Evolutionary conservation across 768 basidiomycete species (phyloP).

Genomic region (Exidia glandulosa): DNA sequence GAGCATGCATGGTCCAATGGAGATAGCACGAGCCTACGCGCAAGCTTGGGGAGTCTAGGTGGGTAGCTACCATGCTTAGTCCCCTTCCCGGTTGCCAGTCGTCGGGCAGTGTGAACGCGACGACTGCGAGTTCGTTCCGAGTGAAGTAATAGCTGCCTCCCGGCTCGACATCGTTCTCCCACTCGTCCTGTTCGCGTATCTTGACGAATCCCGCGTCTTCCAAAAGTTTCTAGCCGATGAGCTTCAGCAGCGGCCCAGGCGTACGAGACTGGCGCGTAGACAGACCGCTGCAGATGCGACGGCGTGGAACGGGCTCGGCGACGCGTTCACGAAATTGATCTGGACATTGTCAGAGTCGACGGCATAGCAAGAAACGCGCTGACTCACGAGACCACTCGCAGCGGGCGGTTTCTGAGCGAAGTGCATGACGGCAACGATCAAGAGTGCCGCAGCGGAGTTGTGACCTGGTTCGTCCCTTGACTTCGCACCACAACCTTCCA

Average conservation of each 20-base stretch:
- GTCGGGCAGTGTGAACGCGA: constrained; percentile 66
- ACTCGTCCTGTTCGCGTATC: constrained; percentile 41
- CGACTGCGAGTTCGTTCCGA: constrained; percentile 29
- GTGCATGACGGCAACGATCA: neutral
- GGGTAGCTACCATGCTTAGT: constrained; percentile 80
- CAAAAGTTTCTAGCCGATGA: neutral
- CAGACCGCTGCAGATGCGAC: constrained; percentile 53
- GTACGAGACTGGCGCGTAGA: too few species aligned
- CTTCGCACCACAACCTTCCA: too few species aligned
- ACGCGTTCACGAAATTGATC: constrained; percentile 63
- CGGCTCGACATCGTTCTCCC: constrained; percentile 29
- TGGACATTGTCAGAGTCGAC: neutral
- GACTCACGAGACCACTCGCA: neutral
- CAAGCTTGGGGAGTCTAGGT: constrained; percentile 84
- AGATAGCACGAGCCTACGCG: constrained; percentile 23
- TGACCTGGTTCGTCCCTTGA: neutral
- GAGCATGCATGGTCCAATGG: neutral
- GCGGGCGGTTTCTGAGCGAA: neutral
- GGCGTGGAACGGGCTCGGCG: constrained; percentile 94
- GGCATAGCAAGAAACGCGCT: neutral
- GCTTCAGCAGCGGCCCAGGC: neutral
- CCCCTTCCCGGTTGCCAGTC: constrained; percentile 64
- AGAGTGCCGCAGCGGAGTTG: neutral
- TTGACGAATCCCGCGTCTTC: constrained; percentile 10
- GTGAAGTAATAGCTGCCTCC: constrained; percentile 58